Evolutionary conservation across 2,329 filamentous ascomycete species (phyloP), one percentile per base, ranked within the genome.

Genomic region (Penicillium sp.): DNA sequence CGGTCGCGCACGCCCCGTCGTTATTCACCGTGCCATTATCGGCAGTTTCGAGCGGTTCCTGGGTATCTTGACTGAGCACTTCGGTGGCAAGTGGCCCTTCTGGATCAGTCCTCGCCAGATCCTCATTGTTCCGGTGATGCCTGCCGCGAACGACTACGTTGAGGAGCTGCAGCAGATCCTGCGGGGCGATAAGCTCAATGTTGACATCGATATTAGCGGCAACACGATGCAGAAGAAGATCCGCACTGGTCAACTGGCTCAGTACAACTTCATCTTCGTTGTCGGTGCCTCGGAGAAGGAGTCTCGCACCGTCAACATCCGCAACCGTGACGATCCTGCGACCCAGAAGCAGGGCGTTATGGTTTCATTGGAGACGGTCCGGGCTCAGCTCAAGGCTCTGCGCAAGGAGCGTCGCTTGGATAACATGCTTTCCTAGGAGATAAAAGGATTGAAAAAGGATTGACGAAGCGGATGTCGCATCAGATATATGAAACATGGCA

Each of bases 251-350:
- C 75, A 78, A 54, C 49, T 77, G 50, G 64, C 69, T 7, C 72
- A 76, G 59, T 77, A 77, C 58, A 78, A 77, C 62, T 77, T 78
- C 57, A 77, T 77, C 46, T 75, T 77, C 44, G 82, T 86, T 30
- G 80, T 86, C 14, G 82, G 82, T 49, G 81, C 80, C 3, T 73
- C 81, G 62, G 82, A 86, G 70, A 78, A 76, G 66, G 77, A 83
- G 55, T 72, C 71, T 16, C 73, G 79, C 50, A 76, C 77, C 3
- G 80, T 84, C 54, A 86, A 85, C 64, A 81, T 84, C 59, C 75
- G 82, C 35, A 84, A 84, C 66, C 73, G 82, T 43, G 82, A 86
- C 60, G 80, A 84, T 57, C 80, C 78, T 14, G 73, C 75, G 35
- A 82, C 79, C 9, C 82, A 85, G 68, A 77, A 80, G 57, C 76